These are phyloP conservation scores for Mimosa pudica DNA, from an alignment of 306 rosid genomes.

Conservation along the genomic window DNA sequence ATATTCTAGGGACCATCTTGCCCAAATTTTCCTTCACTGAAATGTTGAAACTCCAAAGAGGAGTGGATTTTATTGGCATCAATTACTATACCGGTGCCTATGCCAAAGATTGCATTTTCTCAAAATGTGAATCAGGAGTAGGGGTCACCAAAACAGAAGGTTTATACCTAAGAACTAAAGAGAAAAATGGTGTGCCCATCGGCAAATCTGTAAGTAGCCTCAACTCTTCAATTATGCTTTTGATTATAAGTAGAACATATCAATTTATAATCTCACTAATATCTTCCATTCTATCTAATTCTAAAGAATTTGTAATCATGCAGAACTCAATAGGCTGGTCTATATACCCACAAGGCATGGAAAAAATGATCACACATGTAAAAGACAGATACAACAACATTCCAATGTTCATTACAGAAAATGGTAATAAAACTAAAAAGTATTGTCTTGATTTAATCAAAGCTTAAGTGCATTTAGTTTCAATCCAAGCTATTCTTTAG, in stretches of 20 bases:
- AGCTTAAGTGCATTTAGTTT: not conserved
- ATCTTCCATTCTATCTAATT: not conserved
- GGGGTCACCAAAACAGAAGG: slow-evolving; percentile 69
- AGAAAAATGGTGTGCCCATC: slow-evolving; percentile 46
- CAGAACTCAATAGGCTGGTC: slow-evolving; percentile 57
- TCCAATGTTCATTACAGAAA: slow-evolving; percentile 73
- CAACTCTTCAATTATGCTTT: not conserved
- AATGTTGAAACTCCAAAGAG: slow-evolving; percentile 39
- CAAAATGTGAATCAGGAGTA: slow-evolving; percentile 54
- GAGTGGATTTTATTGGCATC: slow-evolving; percentile 73
- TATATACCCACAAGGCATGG: slow-evolving; percentile 73
- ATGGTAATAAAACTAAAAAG: slow-evolving; percentile 48
- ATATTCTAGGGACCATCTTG: slow-evolving; percentile 51
- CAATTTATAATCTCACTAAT: too few relatives aligned
- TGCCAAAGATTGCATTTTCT: slow-evolving; percentile 62
- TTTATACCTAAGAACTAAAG: slow-evolving; percentile 30
- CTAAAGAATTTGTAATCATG: slow-evolving; percentile 24
- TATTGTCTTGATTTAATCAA: not conserved
- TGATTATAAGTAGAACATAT: not conserved
- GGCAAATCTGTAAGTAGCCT: slow-evolving; percentile 51
- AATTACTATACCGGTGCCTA: slow-evolving; percentile 64
- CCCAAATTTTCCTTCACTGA: slow-evolving; percentile 48
- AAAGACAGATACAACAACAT: slow-evolving; percentile 66
- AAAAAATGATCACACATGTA: slow-evolving; percentile 54
- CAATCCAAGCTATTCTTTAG: not conserved